phyloP scores from a whole-genome alignment of 257 asterid genomes.

The Vinca minor region DNA sequence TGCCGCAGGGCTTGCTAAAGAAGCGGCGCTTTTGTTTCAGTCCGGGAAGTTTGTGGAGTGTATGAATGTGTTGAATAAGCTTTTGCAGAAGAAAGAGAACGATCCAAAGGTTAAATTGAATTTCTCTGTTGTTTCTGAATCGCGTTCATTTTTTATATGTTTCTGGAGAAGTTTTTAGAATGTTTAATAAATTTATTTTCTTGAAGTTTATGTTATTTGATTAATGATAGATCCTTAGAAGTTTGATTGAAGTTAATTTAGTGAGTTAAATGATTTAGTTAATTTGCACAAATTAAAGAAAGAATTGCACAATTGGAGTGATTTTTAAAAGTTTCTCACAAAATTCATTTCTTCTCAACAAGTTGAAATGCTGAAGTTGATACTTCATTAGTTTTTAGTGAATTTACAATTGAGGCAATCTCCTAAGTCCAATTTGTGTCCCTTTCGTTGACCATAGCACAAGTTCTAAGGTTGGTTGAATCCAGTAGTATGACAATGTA shows the following conservation, averaged over 20 bases:
- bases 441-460: neutral
- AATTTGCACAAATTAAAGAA: no score
- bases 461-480: constrained; percentile 1
- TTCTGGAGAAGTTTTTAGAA: neutral
- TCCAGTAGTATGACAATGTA: neutral
- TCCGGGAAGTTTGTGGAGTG: constrained; percentile 65
- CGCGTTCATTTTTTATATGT: neutral
- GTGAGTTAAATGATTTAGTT: constrained; percentile 1
- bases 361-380: neutral
- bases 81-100: constrained; percentile 50
- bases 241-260: neutral
- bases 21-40: constrained; percentile 72
- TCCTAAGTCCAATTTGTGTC: neutral
- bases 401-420: neutral
- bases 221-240: neutral
- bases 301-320: neutral
- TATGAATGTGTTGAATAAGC: constrained; percentile 47
- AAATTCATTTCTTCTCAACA: no score
- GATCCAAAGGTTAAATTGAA: constrained; percentile 66
- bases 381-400: neutral
- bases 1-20: constrained; percentile 69
- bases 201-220: neutral
- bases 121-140: neutral
- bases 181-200: neutral
- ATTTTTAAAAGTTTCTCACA: no score